Evolutionary conservation across 208 protist genomes (phyloP).

Genomic region (Crithidia fasciculata): DNA sequence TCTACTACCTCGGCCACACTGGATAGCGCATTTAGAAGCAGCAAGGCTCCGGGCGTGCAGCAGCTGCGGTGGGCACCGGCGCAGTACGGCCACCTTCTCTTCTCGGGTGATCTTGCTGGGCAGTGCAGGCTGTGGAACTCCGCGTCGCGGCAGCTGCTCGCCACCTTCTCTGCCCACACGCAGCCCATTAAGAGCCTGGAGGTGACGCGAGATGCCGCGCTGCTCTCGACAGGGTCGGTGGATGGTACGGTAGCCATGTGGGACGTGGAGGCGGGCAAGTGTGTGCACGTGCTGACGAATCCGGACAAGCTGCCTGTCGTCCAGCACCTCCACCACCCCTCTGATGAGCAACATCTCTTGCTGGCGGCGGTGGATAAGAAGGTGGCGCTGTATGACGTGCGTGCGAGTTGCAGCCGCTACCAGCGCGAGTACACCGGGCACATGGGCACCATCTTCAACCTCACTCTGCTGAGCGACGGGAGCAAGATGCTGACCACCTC

Average conservation of each 20-base stretch:
- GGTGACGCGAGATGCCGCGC: constrained; percentile 82
- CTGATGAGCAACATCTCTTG: constrained; percentile 51
- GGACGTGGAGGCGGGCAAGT: constrained; percentile 94
- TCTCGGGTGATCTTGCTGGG: constrained; percentile 90
- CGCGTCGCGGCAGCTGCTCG: constrained; percentile 70
- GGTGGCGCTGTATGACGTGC: constrained; percentile 90
- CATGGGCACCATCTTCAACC: constrained; percentile 95
- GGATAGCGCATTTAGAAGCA: not conserved
- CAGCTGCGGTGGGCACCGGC: constrained; percentile 93
- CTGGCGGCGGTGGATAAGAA: constrained; percentile 70
- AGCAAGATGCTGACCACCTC: constrained; percentile 93
- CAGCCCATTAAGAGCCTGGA: constrained; percentile 92
- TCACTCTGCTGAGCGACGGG: constrained; percentile 94
- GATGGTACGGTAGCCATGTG: constrained; percentile 92
- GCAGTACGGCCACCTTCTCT: constrained; percentile 93
- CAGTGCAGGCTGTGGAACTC: constrained; percentile 93
- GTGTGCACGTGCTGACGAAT: constrained; percentile 74
- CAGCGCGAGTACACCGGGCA: constrained; percentile 96
- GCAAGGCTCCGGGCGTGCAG: constrained; percentile 70
- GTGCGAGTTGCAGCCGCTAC: constrained; percentile 54
- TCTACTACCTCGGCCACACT: constrained; percentile 12
- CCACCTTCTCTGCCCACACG: constrained; percentile 93
- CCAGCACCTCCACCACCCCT: constrained; percentile 82
- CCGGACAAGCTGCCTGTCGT: constrained; percentile 58
- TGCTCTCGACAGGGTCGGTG: constrained; percentile 93